Conservation (phyloP, 768 basidiomycete genomes). For the Lentinula raphanica region DNA sequence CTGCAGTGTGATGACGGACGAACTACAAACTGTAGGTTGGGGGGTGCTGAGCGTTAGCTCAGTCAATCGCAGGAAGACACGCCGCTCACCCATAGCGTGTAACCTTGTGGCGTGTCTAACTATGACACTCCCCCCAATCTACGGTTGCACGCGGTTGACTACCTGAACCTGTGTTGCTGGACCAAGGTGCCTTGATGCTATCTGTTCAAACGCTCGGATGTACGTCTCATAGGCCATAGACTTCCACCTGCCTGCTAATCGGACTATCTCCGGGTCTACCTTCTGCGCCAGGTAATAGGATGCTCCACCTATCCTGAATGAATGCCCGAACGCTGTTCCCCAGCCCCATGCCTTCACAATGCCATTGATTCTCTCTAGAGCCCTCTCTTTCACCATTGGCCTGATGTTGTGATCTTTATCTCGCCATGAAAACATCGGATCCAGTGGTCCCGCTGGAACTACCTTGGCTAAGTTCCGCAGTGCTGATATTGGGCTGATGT, state of each 20-base stretch:
- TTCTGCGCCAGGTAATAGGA: slow-evolving; percentile 14
- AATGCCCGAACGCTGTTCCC: slow-evolving; percentile 21
- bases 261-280: slow-evolving; percentile 20
- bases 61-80: too few relatives aligned
- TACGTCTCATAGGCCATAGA: slow-evolving; percentile 22
- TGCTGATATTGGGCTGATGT: slow-evolving; percentile 25
- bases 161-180: background rate
- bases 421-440: too few relatives aligned
- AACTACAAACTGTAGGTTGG: too few relatives aligned
- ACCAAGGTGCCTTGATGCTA: slow-evolving; percentile 13
- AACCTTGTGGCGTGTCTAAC: too few relatives aligned
- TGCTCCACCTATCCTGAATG: slow-evolving; percentile 26
- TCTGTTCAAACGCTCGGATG: slow-evolving; percentile 20
- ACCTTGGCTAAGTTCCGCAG: slow-evolving; percentile 24
- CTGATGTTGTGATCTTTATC: too few relatives aligned
- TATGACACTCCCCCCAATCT: too few relatives aligned
- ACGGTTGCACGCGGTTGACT: too few relatives aligned
- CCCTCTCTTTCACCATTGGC: slow-evolving; percentile 14
- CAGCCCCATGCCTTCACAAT: slow-evolving; percentile 14
- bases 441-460: too few relatives aligned
- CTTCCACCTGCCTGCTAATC: slow-evolving; percentile 19
- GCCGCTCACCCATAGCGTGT: too few relatives aligned
- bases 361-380: slow-evolving; percentile 14
- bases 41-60: too few relatives aligned
- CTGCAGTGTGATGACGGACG: too few relatives aligned